Conservation (phyloP, 2,329 filamentous ascomycete genomes). For the Penicillium sclerotiorum region DNA sequence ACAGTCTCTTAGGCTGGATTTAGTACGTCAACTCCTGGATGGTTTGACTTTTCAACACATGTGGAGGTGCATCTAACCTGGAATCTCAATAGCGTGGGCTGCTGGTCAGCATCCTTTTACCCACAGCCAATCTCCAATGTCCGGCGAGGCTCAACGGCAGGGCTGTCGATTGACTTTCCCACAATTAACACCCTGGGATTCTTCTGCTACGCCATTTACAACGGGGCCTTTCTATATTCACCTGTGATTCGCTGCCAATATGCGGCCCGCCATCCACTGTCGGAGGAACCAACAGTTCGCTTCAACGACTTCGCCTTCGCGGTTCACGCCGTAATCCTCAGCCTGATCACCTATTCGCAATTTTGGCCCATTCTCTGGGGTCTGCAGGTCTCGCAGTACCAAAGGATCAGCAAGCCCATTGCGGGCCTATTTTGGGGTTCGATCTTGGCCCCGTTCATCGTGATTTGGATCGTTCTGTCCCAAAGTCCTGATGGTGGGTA, state of each 20-base stretch:
- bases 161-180: slow-evolving; percentile 86
- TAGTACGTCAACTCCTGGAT: slow-evolving; percentile 9
- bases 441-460: slow-evolving; percentile 48
- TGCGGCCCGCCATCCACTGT: slow-evolving; percentile 72
- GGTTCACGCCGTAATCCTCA: slow-evolving; percentile 74
- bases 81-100: slow-evolving; percentile 53
- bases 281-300: slow-evolving; percentile 78
- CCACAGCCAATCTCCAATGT: slow-evolving; percentile 84
- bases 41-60: too few relatives aligned
- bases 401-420: slow-evolving; percentile 63
- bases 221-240: slow-evolving; percentile 75
- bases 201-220: slow-evolving; percentile 73
- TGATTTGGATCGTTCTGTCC: slow-evolving; percentile 46
- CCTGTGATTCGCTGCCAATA: slow-evolving; percentile 78
- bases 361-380: slow-evolving; percentile 74
- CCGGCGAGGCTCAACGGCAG: slow-evolving; percentile 73
- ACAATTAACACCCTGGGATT: slow-evolving; percentile 67
- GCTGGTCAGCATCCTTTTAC: slow-evolving; percentile 90
- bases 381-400: slow-evolving; percentile 62
- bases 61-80: too few relatives aligned
- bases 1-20: slow-evolving; percentile 64
- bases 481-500: slow-evolving; percentile 47
- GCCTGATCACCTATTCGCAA: slow-evolving; percentile 73
- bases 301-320: slow-evolving; percentile 92
- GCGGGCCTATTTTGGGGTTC: slow-evolving; percentile 71